phyloP scores from a whole-genome alignment of 108 stramenopile species.

The Nitzschia sp. region DNA sequence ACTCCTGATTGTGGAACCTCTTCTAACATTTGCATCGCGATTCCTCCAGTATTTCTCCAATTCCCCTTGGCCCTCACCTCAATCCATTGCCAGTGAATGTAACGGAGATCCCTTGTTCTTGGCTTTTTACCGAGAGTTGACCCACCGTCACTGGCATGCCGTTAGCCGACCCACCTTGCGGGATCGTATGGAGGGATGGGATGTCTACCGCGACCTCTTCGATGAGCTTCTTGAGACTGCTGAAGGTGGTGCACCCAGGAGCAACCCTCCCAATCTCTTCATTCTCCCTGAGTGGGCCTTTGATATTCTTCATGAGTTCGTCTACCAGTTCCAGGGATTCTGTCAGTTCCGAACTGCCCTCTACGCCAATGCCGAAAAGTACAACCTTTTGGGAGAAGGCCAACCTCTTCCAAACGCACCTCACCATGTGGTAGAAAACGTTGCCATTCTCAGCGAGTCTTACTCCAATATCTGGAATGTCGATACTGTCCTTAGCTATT shows the following conservation, averaged over 20 bases:
- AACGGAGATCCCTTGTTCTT: slow-evolving; percentile 83
- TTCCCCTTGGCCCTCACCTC: slow-evolving; percentile 81
- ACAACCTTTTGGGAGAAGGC: slow-evolving; percentile 28
- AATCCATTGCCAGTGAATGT: slow-evolving; percentile 79
- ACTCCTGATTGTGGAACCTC: background rate
- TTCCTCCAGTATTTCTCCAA: slow-evolving; percentile 75
- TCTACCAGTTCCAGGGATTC: slow-evolving; percentile 98
- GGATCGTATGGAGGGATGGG: slow-evolving; percentile 89
- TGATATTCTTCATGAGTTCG: slow-evolving; percentile 98
- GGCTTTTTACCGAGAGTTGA: slow-evolving; percentile 82
- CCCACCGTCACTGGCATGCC: slow-evolving; percentile 82
- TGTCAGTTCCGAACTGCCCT: slow-evolving; percentile 91
- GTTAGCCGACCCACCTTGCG: slow-evolving; percentile 71
- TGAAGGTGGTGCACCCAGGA: slow-evolving; percentile 40
- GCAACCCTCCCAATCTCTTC: slow-evolving; percentile 47
- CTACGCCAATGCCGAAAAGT: slow-evolving; percentile 58
- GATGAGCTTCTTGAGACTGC: slow-evolving; percentile 74
- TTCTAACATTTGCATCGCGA: slow-evolving; percentile 5
- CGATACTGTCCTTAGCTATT: slow-evolving; percentile 88
- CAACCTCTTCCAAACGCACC: slow-evolving; percentile 35
- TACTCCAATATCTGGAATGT: slow-evolving; percentile 89
- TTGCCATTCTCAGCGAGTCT: slow-evolving; percentile 55
- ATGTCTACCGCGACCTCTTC: slow-evolving; percentile 83
- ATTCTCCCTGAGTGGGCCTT: slow-evolving; percentile 95
- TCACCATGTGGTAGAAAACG: slow-evolving; percentile 72